phyloP scores from a whole-genome alignment of 1,284 basidiomycete genomes.

The Schizopora paradoxa region DNA sequence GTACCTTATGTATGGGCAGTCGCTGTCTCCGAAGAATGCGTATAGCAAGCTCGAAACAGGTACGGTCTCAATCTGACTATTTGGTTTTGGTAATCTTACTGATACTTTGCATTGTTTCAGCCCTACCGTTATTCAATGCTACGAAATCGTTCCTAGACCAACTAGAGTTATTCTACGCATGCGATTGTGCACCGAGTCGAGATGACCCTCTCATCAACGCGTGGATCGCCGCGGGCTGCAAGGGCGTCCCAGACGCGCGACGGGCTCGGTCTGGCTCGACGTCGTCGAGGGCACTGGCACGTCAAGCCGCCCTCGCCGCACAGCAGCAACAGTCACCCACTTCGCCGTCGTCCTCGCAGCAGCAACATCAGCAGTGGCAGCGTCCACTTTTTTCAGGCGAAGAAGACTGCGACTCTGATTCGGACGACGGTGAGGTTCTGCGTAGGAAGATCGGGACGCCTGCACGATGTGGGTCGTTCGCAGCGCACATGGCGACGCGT shows the following conservation, averaged over 20 bases:
- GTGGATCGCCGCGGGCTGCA: constrained; percentile 25
- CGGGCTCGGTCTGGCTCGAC: not conserved
- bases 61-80: constrained; percentile 21
- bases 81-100: not conserved
- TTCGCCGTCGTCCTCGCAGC: not conserved
- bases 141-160: constrained; percentile 43
- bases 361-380: too few species aligned
- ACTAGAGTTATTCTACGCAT: constrained; percentile 44
- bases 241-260: not conserved
- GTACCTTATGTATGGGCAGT: constrained; percentile 35
- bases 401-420: constrained; percentile 8
- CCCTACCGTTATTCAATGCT: constrained; percentile 50
- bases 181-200: constrained; percentile 35
- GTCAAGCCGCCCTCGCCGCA: not conserved
- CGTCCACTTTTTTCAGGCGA: not conserved
- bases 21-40: constrained; percentile 33
- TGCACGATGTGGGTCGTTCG: constrained; percentile 12
- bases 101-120: constrained; percentile 26
- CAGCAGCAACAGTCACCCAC: not conserved
- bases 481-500: too few species aligned
- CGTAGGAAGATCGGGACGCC: constrained; percentile 13
- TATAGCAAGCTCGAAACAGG: constrained; percentile 39
- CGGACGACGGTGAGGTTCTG: constrained; percentile 3
- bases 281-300: not conserved
- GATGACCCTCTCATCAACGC: constrained; percentile 36